Evolutionary conservation across 192 early-diverging fungal genomes (phyloP), one percentile per base, ranked within the genome.

Genomic region (Coemansia sp.): DNA sequence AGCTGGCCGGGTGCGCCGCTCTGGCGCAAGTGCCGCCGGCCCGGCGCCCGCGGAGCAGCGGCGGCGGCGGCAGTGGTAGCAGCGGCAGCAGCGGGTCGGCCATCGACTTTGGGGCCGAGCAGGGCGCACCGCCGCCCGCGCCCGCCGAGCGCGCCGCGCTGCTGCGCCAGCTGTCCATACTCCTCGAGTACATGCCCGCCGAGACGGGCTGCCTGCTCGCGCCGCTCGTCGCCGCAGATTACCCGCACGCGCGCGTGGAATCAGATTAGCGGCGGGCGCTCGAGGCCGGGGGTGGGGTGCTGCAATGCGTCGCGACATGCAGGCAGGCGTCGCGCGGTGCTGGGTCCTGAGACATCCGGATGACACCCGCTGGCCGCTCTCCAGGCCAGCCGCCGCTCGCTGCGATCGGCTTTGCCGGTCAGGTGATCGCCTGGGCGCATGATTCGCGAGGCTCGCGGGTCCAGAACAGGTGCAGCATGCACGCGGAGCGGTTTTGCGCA

Each of bases 171-270:
- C 57, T 72, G 31, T 72, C 68, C 3, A 38, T 64, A 16, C 47
- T 72, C 34, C 53, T 72, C 13, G 68, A 72, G 62, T 72, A 72
- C 53, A 53, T 72, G 61, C 47, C 56, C 11, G 57, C 68, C 1
- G 62, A 60, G 35, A 44, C 57, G 4, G 68, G 56, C 26, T 42
- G 57, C 20, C 47, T 55, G 54, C 61, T 64, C 16, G 28, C 49
- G 48, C 41, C 57, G 16, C 45, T 72, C 36, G 68, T 72, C 33
- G 54, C 48, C 7, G 34, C 37, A 18, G 65, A 68, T 36, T 68
- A 60, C 38, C 12, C 25, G 28, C 38, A n/a, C n/a, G n/a, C n/a
- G n/a, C n/a, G n/a, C n/a, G n/a, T n/a, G n/a, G n/a, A n/a, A n/a
- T n/a, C n/a, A n/a, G n/a, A n/a, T n/a, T n/a, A n/a, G n/a, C n/a